Evolutionary conservation across 2,329 filamentous ascomycete species (phyloP).

Genomic region (Colletotrichum abscissum): DNA sequence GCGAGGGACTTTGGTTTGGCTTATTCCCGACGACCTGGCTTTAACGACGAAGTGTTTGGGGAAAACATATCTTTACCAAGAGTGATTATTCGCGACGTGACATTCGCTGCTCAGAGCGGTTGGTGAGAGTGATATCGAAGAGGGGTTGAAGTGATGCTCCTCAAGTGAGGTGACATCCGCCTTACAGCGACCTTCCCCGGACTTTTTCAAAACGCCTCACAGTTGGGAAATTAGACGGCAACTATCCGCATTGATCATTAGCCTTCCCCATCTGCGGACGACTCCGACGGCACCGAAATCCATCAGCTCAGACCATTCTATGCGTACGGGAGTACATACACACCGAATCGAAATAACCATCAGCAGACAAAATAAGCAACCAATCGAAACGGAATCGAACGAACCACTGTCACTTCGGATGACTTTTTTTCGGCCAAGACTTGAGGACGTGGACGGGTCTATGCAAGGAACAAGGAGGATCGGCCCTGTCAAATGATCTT

Average conservation of each 20-base stretch:
- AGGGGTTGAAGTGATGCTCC: not conserved
- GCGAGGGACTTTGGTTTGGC: not conserved
- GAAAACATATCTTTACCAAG: not conserved
- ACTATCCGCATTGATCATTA: not conserved
- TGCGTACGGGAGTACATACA: not conserved
- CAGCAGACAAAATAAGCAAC: not conserved
- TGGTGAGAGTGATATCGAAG: not conserved
- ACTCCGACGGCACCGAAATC: not conserved
- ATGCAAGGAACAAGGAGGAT: not conserved
- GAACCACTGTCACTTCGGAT: not conserved
- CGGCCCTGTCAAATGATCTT: not conserved
- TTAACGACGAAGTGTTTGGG: constrained; percentile 35
- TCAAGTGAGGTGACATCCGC: constrained; percentile 30
- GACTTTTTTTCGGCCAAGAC: not conserved
- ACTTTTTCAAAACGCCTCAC: not conserved
- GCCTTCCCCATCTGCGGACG: not conserved
- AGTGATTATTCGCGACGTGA: not conserved
- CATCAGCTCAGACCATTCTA: not conserved
- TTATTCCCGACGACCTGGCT: constrained; percentile 21
- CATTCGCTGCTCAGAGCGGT: not conserved
- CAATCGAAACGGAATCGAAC: not conserved
- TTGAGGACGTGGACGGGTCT: not conserved
- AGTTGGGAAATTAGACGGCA: not conserved
- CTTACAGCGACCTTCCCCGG: constrained; percentile 15
- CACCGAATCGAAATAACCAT: not conserved